Percentiles rank a stretch among this genome's conserved stretches.
Conservation (phyloP, 1,284 basidiomycete species). For the Melampsora americana region DNA sequence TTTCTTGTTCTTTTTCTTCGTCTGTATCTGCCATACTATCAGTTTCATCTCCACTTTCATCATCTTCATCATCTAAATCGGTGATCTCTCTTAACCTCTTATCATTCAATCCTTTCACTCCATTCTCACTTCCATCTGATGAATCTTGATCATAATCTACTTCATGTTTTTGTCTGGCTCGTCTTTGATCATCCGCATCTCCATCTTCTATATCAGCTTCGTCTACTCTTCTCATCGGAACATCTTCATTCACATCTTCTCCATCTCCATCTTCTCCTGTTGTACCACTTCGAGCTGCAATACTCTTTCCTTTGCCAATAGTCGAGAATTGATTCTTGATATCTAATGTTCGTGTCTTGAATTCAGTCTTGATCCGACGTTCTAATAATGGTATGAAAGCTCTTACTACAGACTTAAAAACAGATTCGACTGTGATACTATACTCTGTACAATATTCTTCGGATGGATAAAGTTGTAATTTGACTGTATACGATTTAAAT, state of each 20-base stretch:
- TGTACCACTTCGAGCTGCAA: conserved; percentile 57
- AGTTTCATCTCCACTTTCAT: conserved; percentile 58
- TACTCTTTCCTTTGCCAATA: conserved; percentile 72
- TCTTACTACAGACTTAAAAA: conserved; percentile 69
- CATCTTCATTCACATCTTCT: conserved; percentile 64
- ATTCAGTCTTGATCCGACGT: conserved; percentile 79
- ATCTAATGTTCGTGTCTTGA: conserved; percentile 80
- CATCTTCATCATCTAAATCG: conserved; percentile 41
- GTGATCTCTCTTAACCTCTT: conserved; percentile 58
- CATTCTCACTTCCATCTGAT: conserved; percentile 49
- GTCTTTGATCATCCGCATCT: conserved; percentile 70
- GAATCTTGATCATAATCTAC: conserved; percentile 69
- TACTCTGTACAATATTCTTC: conserved; percentile 84
- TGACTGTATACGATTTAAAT: conserved; percentile 75
- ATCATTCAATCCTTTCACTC: conserved; percentile 50
- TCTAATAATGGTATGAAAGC: conserved; percentile 80
- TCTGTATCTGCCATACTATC: conserved; percentile 60
- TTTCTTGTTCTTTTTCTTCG: conserved; percentile 66
- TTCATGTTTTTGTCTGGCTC: conserved; percentile 63
- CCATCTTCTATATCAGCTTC: conserved; percentile 61
- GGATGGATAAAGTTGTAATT: conserved; percentile 80
- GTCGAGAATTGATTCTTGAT: conserved; percentile 73
- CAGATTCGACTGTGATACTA: conserved; percentile 69
- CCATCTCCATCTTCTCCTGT: conserved; percentile 54
- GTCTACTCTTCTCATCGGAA: conserved; percentile 45